These are phyloP conservation scores for Suhomyces kilbournensis DNA, from an alignment of 805 yeast species.

Conservation along the genomic window DNA sequence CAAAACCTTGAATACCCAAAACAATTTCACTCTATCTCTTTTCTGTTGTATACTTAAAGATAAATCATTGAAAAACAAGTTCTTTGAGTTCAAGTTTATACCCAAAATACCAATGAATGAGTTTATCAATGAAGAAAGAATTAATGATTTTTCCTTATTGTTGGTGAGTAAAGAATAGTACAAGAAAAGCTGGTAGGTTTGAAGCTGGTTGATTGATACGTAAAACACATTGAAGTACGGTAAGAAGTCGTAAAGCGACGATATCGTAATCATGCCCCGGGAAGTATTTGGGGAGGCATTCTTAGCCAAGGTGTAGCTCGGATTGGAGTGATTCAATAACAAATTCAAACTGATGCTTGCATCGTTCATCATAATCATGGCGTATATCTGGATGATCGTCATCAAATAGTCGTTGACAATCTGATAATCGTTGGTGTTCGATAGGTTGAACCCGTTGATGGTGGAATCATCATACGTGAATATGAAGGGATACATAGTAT, in stretches of 20 bases:
- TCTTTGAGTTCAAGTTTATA: constrained; percentile 40
- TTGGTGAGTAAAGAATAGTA: constrained; percentile 46
- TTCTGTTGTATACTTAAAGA: constrained; percentile 36
- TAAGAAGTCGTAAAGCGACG: constrained; percentile 43
- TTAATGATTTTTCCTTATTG: constrained; percentile 39
- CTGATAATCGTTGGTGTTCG: constrained; percentile 39
- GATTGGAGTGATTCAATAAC: constrained; percentile 36
- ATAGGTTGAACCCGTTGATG: constrained; percentile 46
- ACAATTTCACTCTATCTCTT: constrained; percentile 39
- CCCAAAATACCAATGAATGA: constrained; percentile 43
- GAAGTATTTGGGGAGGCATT: constrained; percentile 1
- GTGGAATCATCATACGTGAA: constrained; percentile 46
- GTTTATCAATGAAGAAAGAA: constrained; percentile 38
- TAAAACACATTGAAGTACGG: constrained; percentile 49
- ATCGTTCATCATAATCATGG: constrained; percentile 52
- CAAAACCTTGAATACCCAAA: constrained; percentile 47
- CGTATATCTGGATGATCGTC: constrained; percentile 47
- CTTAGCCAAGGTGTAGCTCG: constrained; percentile 20
- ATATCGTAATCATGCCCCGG: constrained; percentile 20
- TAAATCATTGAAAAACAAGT: constrained; percentile 45
- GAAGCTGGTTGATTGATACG: constrained; percentile 46
- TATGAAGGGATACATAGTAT: constrained; percentile 47
- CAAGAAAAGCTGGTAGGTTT: constrained; percentile 47
- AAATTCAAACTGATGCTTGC: constrained; percentile 42
- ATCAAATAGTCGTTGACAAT: constrained; percentile 42